A percentile compares a stretch with the other conserved stretches of the same genome.
Evolutionary conservation across 2,329 filamentous ascomycete genomes (phyloP).

Genomic region (Chrysoporthe austroafricana): DNA sequence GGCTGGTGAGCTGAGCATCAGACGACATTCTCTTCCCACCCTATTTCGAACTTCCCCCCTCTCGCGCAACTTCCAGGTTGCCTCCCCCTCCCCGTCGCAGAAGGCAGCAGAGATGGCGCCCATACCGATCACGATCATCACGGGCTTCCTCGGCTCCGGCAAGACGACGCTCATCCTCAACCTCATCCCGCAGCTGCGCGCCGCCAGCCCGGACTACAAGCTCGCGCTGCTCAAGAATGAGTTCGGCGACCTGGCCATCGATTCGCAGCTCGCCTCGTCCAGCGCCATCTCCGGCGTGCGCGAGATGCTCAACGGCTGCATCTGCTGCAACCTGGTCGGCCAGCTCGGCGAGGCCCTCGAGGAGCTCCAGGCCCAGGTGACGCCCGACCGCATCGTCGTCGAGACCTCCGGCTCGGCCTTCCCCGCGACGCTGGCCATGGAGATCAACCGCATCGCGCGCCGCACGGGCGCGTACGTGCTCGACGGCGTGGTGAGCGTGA

Average conservation of each 20-base stretch:
- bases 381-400: constrained; percentile 85
- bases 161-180: constrained; percentile 97
- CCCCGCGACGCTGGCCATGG: constrained; percentile 87
- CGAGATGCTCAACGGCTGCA: constrained; percentile 94
- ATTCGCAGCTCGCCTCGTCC: constrained; percentile 85
- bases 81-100: background rate
- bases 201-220: constrained; percentile 74
- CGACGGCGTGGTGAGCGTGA: constrained; percentile 86
- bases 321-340: constrained; percentile 98
- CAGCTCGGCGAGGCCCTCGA: constrained; percentile 80
- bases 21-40: constrained; percentile 16
- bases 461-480: constrained; percentile 72
- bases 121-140: constrained; percentile 92
- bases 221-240: constrained; percentile 97
- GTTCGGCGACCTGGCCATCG: constrained; percentile 92
- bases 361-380: constrained; percentile 63
- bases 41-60: background rate
- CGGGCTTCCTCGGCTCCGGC: constrained; percentile 92
- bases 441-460: constrained; percentile 79
- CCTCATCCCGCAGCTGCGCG: constrained; percentile 84
- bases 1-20: constrained; percentile 22
- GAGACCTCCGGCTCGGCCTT: constrained; percentile 91
- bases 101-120: constrained; percentile 59
- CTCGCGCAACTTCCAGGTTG: background rate
- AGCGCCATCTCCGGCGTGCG: constrained; percentile 85